Evolutionary conservation across 768 basidiomycete species (phyloP).

Genomic region (Cystofilobasidium bisporidii): DNA sequence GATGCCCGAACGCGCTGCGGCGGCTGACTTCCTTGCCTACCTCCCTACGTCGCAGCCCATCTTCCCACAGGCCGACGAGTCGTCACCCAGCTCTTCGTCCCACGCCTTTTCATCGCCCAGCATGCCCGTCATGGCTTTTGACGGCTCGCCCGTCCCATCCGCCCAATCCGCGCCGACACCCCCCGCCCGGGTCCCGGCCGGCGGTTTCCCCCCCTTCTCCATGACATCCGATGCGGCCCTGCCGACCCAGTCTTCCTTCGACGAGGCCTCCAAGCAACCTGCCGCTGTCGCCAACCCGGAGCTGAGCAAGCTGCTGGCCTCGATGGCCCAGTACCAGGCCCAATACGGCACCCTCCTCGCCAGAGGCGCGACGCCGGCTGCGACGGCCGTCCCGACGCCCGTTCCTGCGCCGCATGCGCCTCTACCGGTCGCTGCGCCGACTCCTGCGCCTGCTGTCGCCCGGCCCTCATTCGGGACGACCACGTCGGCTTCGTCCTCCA

Average conservation of each 20-base stretch:
- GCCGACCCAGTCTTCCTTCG: neutral
- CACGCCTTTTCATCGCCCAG: neutral
- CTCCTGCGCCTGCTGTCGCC: too few relatives aligned
- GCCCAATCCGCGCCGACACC: too few relatives aligned
- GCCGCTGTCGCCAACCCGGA: neutral
- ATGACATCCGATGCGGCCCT: too few relatives aligned
- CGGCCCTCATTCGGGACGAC: too few relatives aligned
- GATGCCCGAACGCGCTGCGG: too few relatives aligned
- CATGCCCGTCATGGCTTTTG: neutral
- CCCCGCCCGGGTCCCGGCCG: neutral
- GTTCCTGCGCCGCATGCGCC: too few relatives aligned
- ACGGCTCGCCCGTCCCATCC: neutral
- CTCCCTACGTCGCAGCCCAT: neutral
- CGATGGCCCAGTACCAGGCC: slow-evolving; percentile 14
- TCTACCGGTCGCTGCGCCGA: too few relatives aligned
- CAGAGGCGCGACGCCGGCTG: neutral
- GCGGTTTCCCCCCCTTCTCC: neutral
- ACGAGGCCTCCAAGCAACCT: neutral
- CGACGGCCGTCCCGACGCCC: neutral
- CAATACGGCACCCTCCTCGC: slow-evolving; percentile 17
- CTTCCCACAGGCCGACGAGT: neutral
- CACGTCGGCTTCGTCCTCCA: neutral
- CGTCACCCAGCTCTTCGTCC: neutral
- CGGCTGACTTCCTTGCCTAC: neutral
- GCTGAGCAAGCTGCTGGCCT: slow-evolving; percentile 5